phyloP scores from a whole-genome alignment of 805 yeast species.

The Wickerhamomyces alni region DNA sequence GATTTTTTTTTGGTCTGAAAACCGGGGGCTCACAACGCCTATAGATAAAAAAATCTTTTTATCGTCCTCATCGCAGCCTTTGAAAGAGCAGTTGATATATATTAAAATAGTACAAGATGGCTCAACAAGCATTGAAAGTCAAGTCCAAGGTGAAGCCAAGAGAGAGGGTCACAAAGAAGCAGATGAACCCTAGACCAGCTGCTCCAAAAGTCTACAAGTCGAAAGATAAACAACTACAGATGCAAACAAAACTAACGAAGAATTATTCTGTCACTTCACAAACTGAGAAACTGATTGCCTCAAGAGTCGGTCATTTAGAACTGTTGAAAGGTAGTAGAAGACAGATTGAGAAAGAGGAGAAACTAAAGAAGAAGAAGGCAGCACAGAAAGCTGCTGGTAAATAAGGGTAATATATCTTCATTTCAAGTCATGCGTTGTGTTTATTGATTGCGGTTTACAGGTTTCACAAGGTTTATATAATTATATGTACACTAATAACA shows the following conservation, averaged over 20 bases:
- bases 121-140: constrained; percentile 66
- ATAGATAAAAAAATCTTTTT: background rate
- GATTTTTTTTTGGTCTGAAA: no score
- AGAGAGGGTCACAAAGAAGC: constrained; percentile 50
- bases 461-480: no score
- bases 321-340: constrained; percentile 86
- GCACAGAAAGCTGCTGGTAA: constrained; percentile 17
- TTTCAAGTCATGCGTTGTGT: background rate
- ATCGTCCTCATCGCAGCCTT: background rate
- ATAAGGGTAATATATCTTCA: background rate
- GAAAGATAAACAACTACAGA: constrained; percentile 47
- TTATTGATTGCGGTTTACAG: no score
- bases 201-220: constrained; percentile 74
- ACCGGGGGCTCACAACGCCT: no score
- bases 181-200: constrained; percentile 56
- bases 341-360: constrained; percentile 60
- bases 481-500: background rate
- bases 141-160: constrained; percentile 31
- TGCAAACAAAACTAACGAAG: constrained; percentile 51
- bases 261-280: constrained; percentile 41
- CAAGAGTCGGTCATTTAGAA: constrained; percentile 93
- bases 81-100: no score
- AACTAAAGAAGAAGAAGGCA: constrained; percentile 30
- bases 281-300: constrained; percentile 82
- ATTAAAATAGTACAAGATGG: no score